Evolutionary conservation across 441 rosid genomes (phyloP).

Genomic region (Eruca vesicaria): DNA sequence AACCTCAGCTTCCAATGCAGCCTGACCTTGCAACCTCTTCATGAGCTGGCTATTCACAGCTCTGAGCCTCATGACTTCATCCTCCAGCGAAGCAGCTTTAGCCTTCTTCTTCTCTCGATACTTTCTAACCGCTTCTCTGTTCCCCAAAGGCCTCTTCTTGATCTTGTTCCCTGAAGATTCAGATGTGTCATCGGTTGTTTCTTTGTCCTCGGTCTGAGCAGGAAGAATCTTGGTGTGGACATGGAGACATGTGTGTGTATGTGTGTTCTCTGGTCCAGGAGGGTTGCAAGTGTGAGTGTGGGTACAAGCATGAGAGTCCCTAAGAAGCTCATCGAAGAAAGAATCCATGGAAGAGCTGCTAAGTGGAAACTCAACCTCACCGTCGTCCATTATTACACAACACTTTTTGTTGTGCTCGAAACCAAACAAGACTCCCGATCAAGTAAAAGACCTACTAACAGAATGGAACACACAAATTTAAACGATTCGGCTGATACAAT

Average conservation of each 20-base stretch:
- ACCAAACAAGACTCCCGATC: not conserved
- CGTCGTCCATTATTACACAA: conserved; percentile 57
- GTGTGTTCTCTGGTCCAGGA: conserved; percentile 87
- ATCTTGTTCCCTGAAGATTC: conserved; percentile 59
- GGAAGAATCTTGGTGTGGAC: conserved; percentile 84
- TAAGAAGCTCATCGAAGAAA: conserved; percentile 67
- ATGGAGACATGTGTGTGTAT: conserved; percentile 86
- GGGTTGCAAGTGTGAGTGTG: conserved; percentile 96
- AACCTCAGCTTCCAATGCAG: conserved; percentile 80
- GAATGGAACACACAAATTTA: not conserved
- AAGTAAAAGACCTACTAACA: not conserved
- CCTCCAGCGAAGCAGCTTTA: conserved; percentile 81
- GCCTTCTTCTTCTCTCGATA: conserved; percentile 94
- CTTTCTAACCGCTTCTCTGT: conserved; percentile 84
- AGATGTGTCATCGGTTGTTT: conserved; percentile 57
- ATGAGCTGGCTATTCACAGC: conserved; percentile 72
- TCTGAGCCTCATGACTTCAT: conserved; percentile 65
- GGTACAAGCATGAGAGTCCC: conserved; percentile 76
- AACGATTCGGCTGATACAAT: not conserved
- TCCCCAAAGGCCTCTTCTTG: conserved; percentile 71
- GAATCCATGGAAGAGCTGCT: conserved; percentile 63
- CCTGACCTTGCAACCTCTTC: conserved; percentile 82
- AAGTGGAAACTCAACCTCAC: conserved; percentile 65
- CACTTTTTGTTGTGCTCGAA: not conserved
- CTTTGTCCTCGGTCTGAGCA: conserved; percentile 52